phyloP scores from a whole-genome alignment of 306 rosid species.

The Prinsepia uniflora region DNA sequence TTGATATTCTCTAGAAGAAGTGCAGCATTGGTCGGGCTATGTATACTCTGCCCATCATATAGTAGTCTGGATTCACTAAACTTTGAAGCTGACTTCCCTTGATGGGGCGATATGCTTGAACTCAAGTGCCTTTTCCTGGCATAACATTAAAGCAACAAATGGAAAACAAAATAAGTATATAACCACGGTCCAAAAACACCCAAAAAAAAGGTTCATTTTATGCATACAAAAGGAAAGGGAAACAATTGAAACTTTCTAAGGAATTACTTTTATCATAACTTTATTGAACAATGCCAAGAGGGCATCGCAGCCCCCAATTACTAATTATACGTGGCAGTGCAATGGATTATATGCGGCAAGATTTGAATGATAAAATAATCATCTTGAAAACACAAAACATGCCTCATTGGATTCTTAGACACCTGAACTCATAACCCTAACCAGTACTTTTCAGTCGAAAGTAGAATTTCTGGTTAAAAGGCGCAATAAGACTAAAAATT shows the following conservation, averaged over 20 bases:
- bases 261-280: background rate
- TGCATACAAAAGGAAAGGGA: background rate
- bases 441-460: no score
- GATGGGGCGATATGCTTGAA: conserved; percentile 46
- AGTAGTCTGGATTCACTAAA: conserved; percentile 51
- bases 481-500: background rate
- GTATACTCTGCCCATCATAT: conserved; percentile 71
- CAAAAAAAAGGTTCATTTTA: background rate
- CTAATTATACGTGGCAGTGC: background rate
- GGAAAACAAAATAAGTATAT: background rate
- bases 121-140: conserved; percentile 70
- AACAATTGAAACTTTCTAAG: background rate
- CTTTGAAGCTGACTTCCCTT: conserved; percentile 50
- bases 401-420: background rate
- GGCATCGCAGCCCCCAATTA: background rate
- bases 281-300: no score
- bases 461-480: no score
- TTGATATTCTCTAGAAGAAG: conserved; percentile 84
- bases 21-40: conserved; percentile 85
- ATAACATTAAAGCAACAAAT: conserved; percentile 16
- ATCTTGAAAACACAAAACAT: background rate
- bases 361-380: background rate
- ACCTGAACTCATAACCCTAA: conserved; percentile 4
- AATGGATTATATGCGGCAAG: background rate
- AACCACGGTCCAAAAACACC: background rate